phyloP scores from a whole-genome alignment of 441 rosid species.

The Syzygium malaccense region DNA sequence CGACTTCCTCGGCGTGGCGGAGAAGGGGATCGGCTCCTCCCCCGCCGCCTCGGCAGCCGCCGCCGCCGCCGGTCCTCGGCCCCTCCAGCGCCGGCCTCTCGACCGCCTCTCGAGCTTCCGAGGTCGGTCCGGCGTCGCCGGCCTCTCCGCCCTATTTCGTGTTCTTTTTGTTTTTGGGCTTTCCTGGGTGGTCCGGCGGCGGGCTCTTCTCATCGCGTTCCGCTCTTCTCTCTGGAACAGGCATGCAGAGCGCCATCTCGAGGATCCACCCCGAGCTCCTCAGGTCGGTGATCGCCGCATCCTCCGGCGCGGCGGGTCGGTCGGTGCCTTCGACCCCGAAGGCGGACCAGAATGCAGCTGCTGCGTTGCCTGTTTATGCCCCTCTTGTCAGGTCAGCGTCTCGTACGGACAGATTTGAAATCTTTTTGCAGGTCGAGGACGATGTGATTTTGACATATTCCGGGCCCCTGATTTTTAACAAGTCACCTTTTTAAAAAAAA shows the following conservation, averaged over 20 bases:
- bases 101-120: slow-evolving; percentile 68
- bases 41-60: neutral
- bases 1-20: slow-evolving; percentile 65
- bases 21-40: slow-evolving; percentile 13
- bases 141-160: too few relatives aligned
- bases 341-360: slow-evolving; percentile 16
- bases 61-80: slow-evolving; percentile 21
- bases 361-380: slow-evolving; percentile 25
- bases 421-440: neutral
- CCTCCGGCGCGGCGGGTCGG: slow-evolving; percentile 25
- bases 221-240: slow-evolving; percentile 15
- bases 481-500: neutral
- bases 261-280: slow-evolving; percentile 73
- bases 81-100: slow-evolving; percentile 21
- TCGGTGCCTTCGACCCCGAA: slow-evolving; percentile 50
- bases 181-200: neutral
- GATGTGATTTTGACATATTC: neutral
- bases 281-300: slow-evolving; percentile 55
- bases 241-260: slow-evolving; percentile 72
- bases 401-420: neutral
- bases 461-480: neutral
- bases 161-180: too few relatives aligned
- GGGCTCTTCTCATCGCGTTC: neutral
- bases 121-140: slow-evolving; percentile 22
- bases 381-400: slow-evolving; percentile 31